Conservation (phyloP, 1,284 basidiomycete genomes). For the Chalciporus sp. region DNA sequence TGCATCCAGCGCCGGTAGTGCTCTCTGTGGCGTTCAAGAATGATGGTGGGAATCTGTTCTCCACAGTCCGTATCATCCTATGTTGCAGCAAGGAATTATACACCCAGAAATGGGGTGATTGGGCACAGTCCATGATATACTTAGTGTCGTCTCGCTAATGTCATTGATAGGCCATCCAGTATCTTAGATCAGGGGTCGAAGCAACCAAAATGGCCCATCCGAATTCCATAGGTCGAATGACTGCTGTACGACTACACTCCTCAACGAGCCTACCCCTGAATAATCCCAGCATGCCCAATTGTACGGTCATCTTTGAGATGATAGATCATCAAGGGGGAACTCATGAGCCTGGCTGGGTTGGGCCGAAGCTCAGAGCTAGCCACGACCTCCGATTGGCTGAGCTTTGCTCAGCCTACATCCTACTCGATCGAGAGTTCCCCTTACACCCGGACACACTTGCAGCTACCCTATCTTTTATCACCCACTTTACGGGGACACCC, state of each 20-base stretch:
- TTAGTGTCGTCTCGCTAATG: no score
- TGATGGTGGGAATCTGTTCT: not conserved
- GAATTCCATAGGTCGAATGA: no score
- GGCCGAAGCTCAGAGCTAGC: not conserved
- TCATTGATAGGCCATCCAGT: not conserved
- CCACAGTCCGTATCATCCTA: not conserved
- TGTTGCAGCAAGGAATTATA: not conserved
- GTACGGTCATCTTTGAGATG: not conserved
- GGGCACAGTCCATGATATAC: not conserved
- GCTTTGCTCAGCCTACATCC: not conserved
- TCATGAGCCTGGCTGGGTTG: no score
- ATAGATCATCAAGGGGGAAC: not conserved
- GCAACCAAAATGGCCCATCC: no score
- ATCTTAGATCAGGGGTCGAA: not conserved
- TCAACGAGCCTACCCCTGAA: not conserved
- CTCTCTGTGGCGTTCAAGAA: not conserved
- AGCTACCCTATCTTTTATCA: not conserved
- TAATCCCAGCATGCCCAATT: not conserved
- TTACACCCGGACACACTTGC: not conserved
- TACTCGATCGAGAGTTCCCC: not conserved
- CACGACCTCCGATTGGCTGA: not conserved
- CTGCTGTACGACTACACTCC: no score
- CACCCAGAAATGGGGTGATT: not conserved
- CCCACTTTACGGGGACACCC: not conserved
- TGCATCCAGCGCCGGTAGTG: not conserved